phyloP scores from a whole-genome alignment of 192 early-diverging fungal genomes.

The Backusella macrospora region DNA sequence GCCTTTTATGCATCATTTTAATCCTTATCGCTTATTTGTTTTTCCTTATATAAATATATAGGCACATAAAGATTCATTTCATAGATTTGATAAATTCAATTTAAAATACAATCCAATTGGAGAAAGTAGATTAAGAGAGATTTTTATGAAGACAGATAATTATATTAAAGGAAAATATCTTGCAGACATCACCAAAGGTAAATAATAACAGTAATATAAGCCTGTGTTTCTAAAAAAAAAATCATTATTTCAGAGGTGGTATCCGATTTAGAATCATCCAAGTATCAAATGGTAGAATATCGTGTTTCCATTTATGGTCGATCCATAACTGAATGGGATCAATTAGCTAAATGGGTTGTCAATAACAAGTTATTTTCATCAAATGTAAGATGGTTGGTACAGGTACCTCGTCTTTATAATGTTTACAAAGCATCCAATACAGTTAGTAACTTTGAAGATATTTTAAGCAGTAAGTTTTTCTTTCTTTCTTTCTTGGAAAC shows the following conservation, averaged over 20 bases:
- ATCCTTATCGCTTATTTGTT: too few relatives aligned
- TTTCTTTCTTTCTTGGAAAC: background rate
- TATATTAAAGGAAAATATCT: constrained; percentile 82
- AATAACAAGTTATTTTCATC: constrained; percentile 86
- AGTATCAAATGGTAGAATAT: constrained; percentile 95
- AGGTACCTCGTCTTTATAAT: constrained; percentile 89
- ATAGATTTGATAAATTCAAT: constrained; percentile 97
- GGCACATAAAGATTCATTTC: constrained; percentile 92
- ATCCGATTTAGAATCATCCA: constrained; percentile 85
- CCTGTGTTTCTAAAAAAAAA: background rate
- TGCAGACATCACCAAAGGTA: constrained; percentile 82
- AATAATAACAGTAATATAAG: background rate
- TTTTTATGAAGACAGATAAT: constrained; percentile 96
- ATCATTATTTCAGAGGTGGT: constrained; percentile 60
- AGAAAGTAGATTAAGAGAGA: constrained; percentile 89
- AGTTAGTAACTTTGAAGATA: constrained; percentile 73
- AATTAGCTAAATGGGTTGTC: constrained; percentile 90
- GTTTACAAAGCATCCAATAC: constrained; percentile 72
- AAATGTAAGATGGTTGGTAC: constrained; percentile 95
- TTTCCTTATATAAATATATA: constrained; percentile 60
- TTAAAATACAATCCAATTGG: constrained; percentile 94
- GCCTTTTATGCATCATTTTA: too few relatives aligned
- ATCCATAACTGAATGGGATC: constrained; percentile 88
- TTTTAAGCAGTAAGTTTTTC: constrained; percentile 28
- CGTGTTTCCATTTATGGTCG: constrained; percentile 92